Conservation (phyloP, 1,284 basidiomycete genomes). For the Clitocybe nebularis region DNA sequence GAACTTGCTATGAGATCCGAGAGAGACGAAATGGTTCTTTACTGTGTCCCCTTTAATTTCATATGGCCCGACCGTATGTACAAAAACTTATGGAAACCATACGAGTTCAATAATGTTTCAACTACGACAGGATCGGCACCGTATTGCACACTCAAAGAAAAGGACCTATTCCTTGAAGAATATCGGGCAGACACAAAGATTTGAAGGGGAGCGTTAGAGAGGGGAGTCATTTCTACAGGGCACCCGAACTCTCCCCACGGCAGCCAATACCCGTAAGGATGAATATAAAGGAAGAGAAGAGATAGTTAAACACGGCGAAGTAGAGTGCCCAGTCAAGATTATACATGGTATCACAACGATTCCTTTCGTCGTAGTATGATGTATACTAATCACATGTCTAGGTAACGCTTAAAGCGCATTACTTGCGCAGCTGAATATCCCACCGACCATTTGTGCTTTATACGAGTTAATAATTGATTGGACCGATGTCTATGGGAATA, state of each 20-base stretch:
- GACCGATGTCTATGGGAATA: slow-evolving; percentile 23
- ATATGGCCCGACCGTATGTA: slow-evolving; percentile 10
- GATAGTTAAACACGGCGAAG: too few species aligned
- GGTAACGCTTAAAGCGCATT: slow-evolving; percentile 9
- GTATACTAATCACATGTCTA: too few species aligned
- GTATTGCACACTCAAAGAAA: slow-evolving; percentile 16
- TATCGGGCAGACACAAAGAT: too few species aligned
- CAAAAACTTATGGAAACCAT: background rate
- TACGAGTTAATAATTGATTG: slow-evolving; percentile 32
- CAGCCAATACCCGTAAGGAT: too few species aligned
- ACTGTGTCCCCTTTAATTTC: slow-evolving; percentile 19
- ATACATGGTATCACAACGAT: too few species aligned
- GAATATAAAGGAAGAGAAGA: too few species aligned
- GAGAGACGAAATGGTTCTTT: slow-evolving; percentile 13
- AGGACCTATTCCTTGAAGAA: slow-evolving; percentile 16
- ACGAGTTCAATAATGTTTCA: background rate
- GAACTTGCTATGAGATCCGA: slow-evolving; percentile 7
- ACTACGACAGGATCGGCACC: background rate
- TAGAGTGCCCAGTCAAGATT: too few species aligned
- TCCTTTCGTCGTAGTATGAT: too few species aligned
- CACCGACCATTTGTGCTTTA: slow-evolving; percentile 22
- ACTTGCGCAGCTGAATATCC: slow-evolving; percentile 22
- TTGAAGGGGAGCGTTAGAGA: too few species aligned
- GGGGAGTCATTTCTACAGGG: too few species aligned
- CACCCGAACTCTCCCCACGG: too few species aligned